Evolutionary conservation across 371 early-diverging fungal species (phyloP).

Genomic region (Dichotomocladium elegans): DNA sequence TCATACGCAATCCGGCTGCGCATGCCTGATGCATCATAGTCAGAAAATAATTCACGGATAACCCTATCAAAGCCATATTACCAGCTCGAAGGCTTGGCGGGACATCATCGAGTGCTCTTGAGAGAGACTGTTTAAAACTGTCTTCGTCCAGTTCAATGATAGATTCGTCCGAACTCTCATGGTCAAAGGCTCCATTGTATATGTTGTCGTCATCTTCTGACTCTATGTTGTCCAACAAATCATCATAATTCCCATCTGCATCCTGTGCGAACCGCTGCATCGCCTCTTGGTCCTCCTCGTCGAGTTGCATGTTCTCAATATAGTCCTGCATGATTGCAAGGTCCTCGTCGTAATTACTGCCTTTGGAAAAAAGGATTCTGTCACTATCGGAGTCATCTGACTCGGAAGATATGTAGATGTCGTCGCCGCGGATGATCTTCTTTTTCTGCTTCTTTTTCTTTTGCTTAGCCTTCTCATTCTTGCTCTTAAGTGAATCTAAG

Average conservation of each 20-base stretch:
- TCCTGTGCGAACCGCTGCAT: slow-evolving; percentile 12
- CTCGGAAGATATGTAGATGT: slow-evolving; percentile 10
- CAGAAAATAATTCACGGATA: background rate
- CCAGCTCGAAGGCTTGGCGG: slow-evolving; percentile 26
- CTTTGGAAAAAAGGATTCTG: slow-evolving; percentile 1
- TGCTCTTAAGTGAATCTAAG: background rate
- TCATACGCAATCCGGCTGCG: slow-evolving; percentile 7
- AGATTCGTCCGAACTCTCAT: slow-evolving; percentile 19
- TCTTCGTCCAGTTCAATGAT: slow-evolving; percentile 18
- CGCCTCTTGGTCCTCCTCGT: slow-evolving; percentile 4
- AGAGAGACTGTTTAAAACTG: slow-evolving; percentile 4
- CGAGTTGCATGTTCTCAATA: slow-evolving; percentile 26
- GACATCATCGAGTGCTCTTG: slow-evolving; percentile 10
- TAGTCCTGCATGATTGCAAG: slow-evolving; percentile 35
- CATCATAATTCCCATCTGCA: background rate
- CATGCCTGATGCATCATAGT: slow-evolving; percentile 6
- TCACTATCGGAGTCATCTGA: slow-evolving; percentile 11
- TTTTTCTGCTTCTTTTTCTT: slow-evolving; percentile 6
- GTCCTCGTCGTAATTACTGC: slow-evolving; percentile 20
- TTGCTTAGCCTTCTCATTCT: background rate
- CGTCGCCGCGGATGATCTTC: slow-evolving; percentile 17
- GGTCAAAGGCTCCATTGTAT: slow-evolving; percentile 6
- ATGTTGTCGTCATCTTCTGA: slow-evolving; percentile 14
- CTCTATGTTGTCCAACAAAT: slow-evolving; percentile 3
- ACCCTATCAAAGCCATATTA: slow-evolving; percentile 10